Evolutionary conservation across 1,284 basidiomycete genomes (phyloP).

Genomic region (Pisolithus thermaeus): DNA sequence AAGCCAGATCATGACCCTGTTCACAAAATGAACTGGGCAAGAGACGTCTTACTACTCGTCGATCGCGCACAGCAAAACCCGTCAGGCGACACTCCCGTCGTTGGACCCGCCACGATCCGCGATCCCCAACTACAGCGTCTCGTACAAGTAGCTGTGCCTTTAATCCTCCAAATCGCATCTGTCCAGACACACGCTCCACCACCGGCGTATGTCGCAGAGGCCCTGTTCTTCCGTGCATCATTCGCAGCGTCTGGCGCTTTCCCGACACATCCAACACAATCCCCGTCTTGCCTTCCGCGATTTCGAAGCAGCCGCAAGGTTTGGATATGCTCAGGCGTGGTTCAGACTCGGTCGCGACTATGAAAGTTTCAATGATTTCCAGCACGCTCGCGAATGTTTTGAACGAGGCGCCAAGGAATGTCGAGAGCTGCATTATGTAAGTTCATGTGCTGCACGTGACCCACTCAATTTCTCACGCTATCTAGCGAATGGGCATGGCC

Average conservation of each 20-base stretch:
- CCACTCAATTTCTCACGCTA: slow-evolving; percentile 5
- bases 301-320: slow-evolving; percentile 76
- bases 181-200: slow-evolving; percentile 29
- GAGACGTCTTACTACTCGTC: slow-evolving; percentile 76
- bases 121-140: slow-evolving; percentile 62
- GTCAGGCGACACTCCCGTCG: slow-evolving; percentile 38
- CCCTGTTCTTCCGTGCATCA: slow-evolving; percentile 69
- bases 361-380: slow-evolving; percentile 75
- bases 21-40: slow-evolving; percentile 67
- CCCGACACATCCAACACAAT: slow-evolving; percentile 60
- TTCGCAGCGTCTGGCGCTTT: slow-evolving; percentile 66
- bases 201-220: slow-evolving; percentile 59
- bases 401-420: slow-evolving; percentile 70
- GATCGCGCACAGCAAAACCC: slow-evolving; percentile 48
- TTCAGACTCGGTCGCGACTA: slow-evolving; percentile 89
- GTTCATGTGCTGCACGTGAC: slow-evolving; percentile 26
- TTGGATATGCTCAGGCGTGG: slow-evolving; percentile 74
- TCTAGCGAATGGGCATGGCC: slow-evolving; percentile 85
- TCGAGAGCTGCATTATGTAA: slow-evolving; percentile 77
- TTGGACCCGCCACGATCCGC: slow-evolving; percentile 50
- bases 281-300: slow-evolving; percentile 82
- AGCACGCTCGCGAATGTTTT: slow-evolving; percentile 76
- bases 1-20: slow-evolving; percentile 48
- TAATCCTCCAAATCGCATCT: slow-evolving; percentile 51
- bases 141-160: slow-evolving; percentile 58